Conservation (phyloP, 2,329 filamentous ascomycete genomes). For the Microcyclospora pomicola region DNA sequence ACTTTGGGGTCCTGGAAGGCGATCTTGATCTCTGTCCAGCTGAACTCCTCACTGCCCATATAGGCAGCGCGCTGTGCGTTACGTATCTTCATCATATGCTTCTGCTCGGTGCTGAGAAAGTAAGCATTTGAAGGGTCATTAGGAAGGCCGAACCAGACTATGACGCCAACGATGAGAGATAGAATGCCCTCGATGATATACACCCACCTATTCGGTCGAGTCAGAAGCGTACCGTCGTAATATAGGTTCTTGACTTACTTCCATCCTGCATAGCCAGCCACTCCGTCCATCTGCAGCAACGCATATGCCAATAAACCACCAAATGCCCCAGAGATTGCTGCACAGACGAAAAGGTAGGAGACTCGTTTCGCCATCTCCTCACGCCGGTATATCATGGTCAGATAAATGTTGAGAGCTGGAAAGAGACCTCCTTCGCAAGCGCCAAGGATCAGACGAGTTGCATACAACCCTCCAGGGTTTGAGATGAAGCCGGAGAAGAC, state of each 20-base stretch:
- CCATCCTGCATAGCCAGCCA: conserved; percentile 30
- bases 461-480: conserved; percentile 29
- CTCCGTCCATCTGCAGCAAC: conserved; percentile 30
- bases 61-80: conserved; percentile 33
- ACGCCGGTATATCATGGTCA: conserved; percentile 25
- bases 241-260: conserved; percentile 18
- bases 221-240: conserved; percentile 28
- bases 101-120: conserved; percentile 34
- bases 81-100: conserved; percentile 37
- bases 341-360: conserved; percentile 29
- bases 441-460: conserved; percentile 20
- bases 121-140: conserved; percentile 30
- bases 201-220: conserved; percentile 22
- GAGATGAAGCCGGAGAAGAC: conserved; percentile 30
- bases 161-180: neutral
- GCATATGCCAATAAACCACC: conserved; percentile 26
- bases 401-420: conserved; percentile 17
- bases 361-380: conserved; percentile 30
- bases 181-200: neutral
- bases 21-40: conserved; percentile 36
- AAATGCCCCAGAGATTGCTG: conserved; percentile 29
- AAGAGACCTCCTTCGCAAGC: conserved; percentile 15
- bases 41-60: conserved; percentile 37
- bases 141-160: conserved; percentile 20
- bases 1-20: neutral